Conservation (phyloP, 208 protist genomes). For the Leishmania aethiopica region DNA sequence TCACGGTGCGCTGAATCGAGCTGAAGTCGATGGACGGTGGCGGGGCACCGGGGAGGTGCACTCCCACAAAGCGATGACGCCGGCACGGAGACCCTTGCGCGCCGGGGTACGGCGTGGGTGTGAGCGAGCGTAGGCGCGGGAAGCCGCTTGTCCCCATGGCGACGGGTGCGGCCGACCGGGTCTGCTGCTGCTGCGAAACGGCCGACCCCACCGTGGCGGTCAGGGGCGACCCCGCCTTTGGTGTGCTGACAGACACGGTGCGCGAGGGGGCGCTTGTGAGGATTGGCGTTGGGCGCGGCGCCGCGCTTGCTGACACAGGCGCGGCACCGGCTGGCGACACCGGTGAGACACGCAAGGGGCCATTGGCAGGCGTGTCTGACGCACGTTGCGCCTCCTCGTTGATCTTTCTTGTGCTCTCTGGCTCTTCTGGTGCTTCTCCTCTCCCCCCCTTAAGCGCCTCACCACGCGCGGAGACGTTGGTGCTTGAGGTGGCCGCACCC, state of each 20-base stretch:
- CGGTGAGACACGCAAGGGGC: not conserved
- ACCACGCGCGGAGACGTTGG: not conserved
- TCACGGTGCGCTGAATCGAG: slow-evolving; percentile 54
- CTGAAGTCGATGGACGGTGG: slow-evolving; percentile 45
- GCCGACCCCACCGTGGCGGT: not conserved
- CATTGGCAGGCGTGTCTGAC: not conserved
- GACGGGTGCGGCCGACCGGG: not conserved
- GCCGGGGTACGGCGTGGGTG: slow-evolving; percentile 38
- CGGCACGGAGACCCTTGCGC: slow-evolving; percentile 33
- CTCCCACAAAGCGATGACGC: slow-evolving; percentile 50
- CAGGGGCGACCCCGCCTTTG: not conserved
- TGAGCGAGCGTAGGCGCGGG: slow-evolving; percentile 36
- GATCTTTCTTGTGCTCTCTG: not conserved
- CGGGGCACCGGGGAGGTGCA: slow-evolving; percentile 63
- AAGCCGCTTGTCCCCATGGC: slow-evolving; percentile 3
- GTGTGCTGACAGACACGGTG: not conserved
- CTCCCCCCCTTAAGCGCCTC: not conserved
- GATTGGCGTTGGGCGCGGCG: slow-evolving; percentile 2
- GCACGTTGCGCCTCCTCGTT: not conserved
- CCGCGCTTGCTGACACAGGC: not conserved
- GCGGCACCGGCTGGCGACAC: not conserved
- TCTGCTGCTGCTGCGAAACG: not conserved
- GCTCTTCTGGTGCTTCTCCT: not conserved
- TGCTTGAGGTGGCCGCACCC: not conserved
- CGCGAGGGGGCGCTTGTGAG: not conserved